Conservation (phyloP, 805 yeast species). For the Metschnikowia vanudenii region DNA sequence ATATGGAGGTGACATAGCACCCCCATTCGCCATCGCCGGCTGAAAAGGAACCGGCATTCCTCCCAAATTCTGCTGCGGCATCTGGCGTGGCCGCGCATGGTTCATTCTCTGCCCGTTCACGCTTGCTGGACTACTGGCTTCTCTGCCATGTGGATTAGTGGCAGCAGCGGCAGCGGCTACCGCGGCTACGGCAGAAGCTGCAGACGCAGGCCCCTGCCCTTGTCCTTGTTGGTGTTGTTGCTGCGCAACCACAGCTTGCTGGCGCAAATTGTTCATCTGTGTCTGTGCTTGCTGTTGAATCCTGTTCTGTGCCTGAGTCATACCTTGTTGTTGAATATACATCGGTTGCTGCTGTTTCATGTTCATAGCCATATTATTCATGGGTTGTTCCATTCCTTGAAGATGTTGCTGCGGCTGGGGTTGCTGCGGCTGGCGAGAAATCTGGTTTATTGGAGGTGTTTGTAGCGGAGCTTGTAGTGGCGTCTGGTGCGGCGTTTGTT, state of each 20-base stretch:
- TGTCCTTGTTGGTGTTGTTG: conserved; percentile 12
- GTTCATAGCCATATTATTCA: conserved; percentile 21
- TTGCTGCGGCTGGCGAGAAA: conserved; percentile 8
- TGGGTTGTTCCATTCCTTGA: conserved; percentile 13
- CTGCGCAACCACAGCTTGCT: conserved; percentile 38
- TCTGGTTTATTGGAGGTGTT: conserved; percentile 10
- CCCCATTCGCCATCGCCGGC: conserved; percentile 1
- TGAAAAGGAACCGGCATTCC: conserved; percentile 1
- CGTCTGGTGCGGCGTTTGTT: conserved; percentile 13
- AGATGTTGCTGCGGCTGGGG: no score
- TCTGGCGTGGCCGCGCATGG: conserved; percentile 7
- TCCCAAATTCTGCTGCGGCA: conserved; percentile 3
- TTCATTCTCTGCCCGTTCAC: conserved; percentile 10
- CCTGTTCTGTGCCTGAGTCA: conserved; percentile 26
- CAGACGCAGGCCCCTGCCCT: conserved; percentile 14
- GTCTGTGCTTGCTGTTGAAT: conserved; percentile 48
- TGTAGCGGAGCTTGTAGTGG: conserved; percentile 11
- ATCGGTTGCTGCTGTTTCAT: conserved; percentile 31
- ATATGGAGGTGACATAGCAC: conserved; percentile 3
- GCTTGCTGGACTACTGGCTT: conserved; percentile 11
- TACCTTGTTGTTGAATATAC: conserved; percentile 22
- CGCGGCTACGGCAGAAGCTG: conserved; percentile 10
- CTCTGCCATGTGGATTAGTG: conserved; percentile 8
- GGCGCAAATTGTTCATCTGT: conserved; percentile 51
- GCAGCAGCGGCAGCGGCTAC: conserved; percentile 12